Conservation (phyloP, 495 filamentous ascomycete species). For the Neurospora terricola region DNA sequence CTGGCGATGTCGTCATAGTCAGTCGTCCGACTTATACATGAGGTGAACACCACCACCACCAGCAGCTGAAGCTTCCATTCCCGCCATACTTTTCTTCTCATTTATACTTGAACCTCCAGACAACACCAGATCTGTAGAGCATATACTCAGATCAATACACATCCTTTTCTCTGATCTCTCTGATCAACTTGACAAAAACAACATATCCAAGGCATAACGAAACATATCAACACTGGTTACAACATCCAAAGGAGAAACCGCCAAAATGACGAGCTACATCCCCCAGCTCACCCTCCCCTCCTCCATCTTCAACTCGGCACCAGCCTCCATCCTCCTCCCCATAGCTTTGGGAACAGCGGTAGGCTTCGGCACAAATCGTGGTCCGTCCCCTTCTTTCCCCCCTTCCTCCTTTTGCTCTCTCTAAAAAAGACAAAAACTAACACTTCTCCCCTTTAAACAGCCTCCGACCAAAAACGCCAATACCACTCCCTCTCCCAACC, state of each 20-base stretch:
- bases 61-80: not conserved
- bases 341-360: conserved; percentile 52
- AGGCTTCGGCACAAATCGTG: conserved; percentile 52
- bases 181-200: not conserved
- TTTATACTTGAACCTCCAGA: not conserved
- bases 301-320: conserved; percentile 52
- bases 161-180: not conserved
- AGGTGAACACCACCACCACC: not conserved
- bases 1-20: not conserved
- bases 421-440: not conserved
- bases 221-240: not conserved
- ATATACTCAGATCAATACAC: not conserved
- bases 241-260: not conserved
- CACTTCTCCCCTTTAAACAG: conserved; percentile 25
- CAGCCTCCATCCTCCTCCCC: conserved; percentile 60
- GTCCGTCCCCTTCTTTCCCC: conserved; percentile 6
- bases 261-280: conserved; percentile 58
- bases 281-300: conserved; percentile 54
- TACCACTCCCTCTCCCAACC: conserved; percentile 69
- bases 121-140: not conserved
- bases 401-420: not conserved
- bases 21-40: not conserved
- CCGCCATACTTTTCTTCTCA: not conserved
- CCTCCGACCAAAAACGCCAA: conserved; percentile 40
- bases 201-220: not conserved